A percentile compares a stretch with the other conserved stretches of the same genome.
These are phyloP conservation scores for Ephemerocybe angulata DNA, from an alignment of 768 basidiomycete species.

Conservation along the genomic window DNA sequence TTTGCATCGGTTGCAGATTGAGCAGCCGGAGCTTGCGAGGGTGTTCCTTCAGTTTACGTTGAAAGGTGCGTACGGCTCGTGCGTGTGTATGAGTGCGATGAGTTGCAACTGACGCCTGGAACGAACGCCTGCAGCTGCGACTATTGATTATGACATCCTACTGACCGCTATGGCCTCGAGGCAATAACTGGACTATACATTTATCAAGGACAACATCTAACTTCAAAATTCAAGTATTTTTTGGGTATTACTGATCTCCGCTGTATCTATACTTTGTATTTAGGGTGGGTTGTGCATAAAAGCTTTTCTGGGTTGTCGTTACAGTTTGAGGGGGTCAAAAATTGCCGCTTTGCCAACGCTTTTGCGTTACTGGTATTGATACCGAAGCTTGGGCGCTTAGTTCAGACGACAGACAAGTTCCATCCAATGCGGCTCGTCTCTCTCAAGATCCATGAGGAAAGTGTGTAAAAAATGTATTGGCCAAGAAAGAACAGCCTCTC, in stretches of 20 bases:
- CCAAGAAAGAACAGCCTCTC: too few relatives aligned
- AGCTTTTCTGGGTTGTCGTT: too few relatives aligned
- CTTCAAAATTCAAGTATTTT: not conserved
- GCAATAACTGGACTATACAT: constrained; percentile 7
- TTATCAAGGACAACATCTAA: not conserved
- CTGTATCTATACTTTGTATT: too few relatives aligned
- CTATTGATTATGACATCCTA: constrained; percentile 3
- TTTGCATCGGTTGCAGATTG: constrained; percentile 60
- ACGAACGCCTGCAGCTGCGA: not conserved
- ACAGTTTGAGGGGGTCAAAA: too few relatives aligned
- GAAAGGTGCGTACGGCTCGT: constrained; percentile 52
- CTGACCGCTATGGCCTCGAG: not conserved
- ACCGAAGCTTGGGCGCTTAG: too few relatives aligned
- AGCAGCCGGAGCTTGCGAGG: constrained; percentile 63
- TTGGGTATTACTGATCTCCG: not conserved
- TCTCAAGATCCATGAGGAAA: too few relatives aligned
- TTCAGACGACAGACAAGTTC: too few relatives aligned
- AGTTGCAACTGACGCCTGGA: not conserved
- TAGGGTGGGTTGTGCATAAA: too few relatives aligned
- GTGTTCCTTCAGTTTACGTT: constrained; percentile 65
- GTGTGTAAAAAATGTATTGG: too few relatives aligned
- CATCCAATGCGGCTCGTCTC: too few relatives aligned
- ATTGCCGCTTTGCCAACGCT: too few relatives aligned
- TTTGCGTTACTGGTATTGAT: too few relatives aligned
- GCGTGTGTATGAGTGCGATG: not conserved